Conservation (phyloP, 2,329 filamentous ascomycete species). For the Dothistroma pini region DNA sequence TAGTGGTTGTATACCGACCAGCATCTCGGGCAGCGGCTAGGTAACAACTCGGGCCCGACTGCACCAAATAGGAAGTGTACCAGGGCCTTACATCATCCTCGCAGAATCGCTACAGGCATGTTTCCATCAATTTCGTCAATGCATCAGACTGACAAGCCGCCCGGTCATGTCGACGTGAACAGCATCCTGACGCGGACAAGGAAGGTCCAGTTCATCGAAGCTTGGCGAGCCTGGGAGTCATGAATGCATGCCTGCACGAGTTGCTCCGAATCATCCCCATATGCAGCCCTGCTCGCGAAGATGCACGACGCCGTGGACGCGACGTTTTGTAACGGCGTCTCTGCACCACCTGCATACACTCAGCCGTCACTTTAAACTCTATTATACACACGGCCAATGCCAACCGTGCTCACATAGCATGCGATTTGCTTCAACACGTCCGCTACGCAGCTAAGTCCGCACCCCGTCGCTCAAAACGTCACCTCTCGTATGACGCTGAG, state of each 20-base stretch:
- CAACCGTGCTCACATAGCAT: conserved; percentile 10
- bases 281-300: conserved; percentile 7
- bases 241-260: not conserved
- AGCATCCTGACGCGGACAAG: conserved; percentile 5
- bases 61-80: not conserved
- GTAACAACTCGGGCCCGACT: conserved; percentile 6
- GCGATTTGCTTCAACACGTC: conserved; percentile 5
- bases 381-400: conserved; percentile 14
- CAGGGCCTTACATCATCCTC: conserved; percentile 9
- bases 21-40: conserved; percentile 3
- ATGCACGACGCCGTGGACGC: conserved; percentile 17
- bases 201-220: conserved; percentile 7
- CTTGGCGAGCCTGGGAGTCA: conserved; percentile 9
- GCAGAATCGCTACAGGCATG: conserved; percentile 5
- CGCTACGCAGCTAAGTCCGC: not conserved
- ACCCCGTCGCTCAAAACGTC: conserved; percentile 11
- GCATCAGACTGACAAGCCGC: conserved; percentile 1
- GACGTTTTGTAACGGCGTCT: conserved; percentile 6
- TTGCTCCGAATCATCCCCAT: conserved; percentile 11
- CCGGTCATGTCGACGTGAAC: conserved; percentile 5
- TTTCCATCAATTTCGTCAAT: conserved; percentile 8
- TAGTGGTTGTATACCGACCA: not conserved
- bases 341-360: conserved; percentile 13
- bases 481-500: conserved; percentile 13
- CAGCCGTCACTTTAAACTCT: conserved; percentile 10